These are phyloP conservation scores for Clavariopsis aquatica DNA, from an alignment of 495 filamentous ascomycete species.

Conservation along the genomic window DNA sequence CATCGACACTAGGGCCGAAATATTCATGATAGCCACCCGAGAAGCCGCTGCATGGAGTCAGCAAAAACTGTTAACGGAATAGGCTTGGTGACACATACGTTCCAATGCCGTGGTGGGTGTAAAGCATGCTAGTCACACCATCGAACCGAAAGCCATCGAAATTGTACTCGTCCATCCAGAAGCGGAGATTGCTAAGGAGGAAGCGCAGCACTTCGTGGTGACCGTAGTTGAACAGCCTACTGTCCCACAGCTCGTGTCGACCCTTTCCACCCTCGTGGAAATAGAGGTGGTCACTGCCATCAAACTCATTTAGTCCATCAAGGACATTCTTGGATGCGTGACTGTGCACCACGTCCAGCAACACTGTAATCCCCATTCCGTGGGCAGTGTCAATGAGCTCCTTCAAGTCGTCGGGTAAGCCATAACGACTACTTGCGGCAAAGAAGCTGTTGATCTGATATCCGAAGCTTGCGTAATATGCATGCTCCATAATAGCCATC, in stretches of 20 bases:
- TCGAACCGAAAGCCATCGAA: slow-evolving; percentile 99
- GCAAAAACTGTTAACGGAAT: slow-evolving; percentile 15
- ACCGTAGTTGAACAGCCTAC: slow-evolving; percentile 94
- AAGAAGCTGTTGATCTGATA: slow-evolving; percentile 99
- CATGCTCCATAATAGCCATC: slow-evolving; percentile 99
- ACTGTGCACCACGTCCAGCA: slow-evolving; percentile 95
- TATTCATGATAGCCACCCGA: slow-evolving; percentile 99
- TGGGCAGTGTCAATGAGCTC: slow-evolving; percentile 96
- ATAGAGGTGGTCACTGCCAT: slow-evolving; percentile 91
- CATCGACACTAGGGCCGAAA: slow-evolving; percentile 88
- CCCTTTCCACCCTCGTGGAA: slow-evolving; percentile 87
- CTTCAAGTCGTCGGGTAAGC: slow-evolving; percentile 90
- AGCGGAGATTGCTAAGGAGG: slow-evolving; percentile 89
- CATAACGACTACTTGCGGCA: slow-evolving; percentile 93
- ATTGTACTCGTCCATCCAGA: slow-evolving; percentile 98
- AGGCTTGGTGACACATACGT: slow-evolving; percentile 63
- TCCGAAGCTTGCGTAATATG: slow-evolving; percentile 98
- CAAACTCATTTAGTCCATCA: slow-evolving; percentile 92
- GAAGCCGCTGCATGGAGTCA: slow-evolving; percentile 68
- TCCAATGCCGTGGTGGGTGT: slow-evolving; percentile 94
- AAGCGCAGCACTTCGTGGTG: slow-evolving; percentile 92
- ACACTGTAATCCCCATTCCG: slow-evolving; percentile 82
- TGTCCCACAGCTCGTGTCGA: slow-evolving; percentile 91
- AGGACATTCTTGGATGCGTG: slow-evolving; percentile 96
- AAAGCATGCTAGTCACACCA: slow-evolving; percentile 97